Base-by-base conservation (phyloP, 805 yeast genomes). In the Metschnikowia reukaufii region DNA sequence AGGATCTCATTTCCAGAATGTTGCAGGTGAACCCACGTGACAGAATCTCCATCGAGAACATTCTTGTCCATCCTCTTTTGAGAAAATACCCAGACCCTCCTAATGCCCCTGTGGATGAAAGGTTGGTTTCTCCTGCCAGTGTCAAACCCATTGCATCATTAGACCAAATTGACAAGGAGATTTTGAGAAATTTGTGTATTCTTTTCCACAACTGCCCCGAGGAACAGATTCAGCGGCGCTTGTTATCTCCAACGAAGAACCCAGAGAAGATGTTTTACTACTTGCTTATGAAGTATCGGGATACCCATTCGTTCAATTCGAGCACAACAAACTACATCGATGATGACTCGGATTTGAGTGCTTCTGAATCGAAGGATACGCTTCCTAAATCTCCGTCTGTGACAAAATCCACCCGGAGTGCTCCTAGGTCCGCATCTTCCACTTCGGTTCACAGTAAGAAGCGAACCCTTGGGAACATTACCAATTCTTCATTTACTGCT, bases 191-290 rank as follows among this genome's bases (percentile, higher is more conserved):
- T 60, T 69, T 88, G 51, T 84, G 85, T 36, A 87, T 87, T 6
- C 69, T 88, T 51, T 88, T 94, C 80, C 96, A 86, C 62, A 92
- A 91, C 46, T 86, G 84, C 52, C 74, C 77, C 37, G 76, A 77
- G 43, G 65, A 73, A 4, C 69, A 72, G 8, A 78, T 89, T 20
- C 63, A 80, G 21, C 63, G 72, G 8, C 77, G 79, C 52, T 70
- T 89, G 38, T 60, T 78, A 36, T 73, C 81, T 8, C 69, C 77
- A 0, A 79, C 74, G 20, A 80, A 84, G 20, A 84, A 82, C 57
- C 77, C 90, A 0, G 96, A 88, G 57, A 88, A 88, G 72, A 82
- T 88, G 38, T 84, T 88, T 58, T 88, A 88, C 66, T 86, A 86
- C 54, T 66, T 89, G 36, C 70, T 88, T 52, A 70, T 82, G 72